Evolutionary conservation across 1,139 yeast species (phyloP), one percentile per base, ranked within the genome.

Genomic region (Lodderomyces pseudojiufengensis): DNA sequence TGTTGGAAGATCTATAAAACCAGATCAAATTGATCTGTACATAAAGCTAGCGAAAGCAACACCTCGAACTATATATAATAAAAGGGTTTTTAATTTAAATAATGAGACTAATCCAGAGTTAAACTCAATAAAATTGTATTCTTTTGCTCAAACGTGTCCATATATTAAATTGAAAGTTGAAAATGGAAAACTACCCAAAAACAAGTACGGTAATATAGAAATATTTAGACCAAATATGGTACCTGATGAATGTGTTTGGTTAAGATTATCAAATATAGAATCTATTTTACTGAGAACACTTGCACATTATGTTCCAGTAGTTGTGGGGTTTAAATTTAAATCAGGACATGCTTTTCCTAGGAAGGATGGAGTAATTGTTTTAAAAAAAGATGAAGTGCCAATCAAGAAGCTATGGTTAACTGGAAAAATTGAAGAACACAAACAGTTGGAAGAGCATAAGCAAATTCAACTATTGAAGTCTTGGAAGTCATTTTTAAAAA

Each of bases 151-250:
- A 45, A 65, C 70, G 0, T 54, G 65, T 29, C 50, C 59, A 0
- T 63, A 53, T 37, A 49, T 55, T 4, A 55, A 48, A 21, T 44
- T 41, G 26, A 31, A 39, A 30, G 45, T 58, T 0, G 23, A 28
- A 0, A 33, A 40, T 15, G 29, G 45, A 27, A 55, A 50, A 0
- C 24, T 27, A 9, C 70, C 70, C 0, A 45, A 49, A 30, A 65
- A 65, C 38, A 44, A 52, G 38, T 64, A 50, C 41, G 69, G 70
- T 0, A 63, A 64, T 39, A 50, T 65, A 12, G 72, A 65, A 39
- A 53, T 65, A 2, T 65, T 45, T 37, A 51, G 52, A 20, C 48
- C 46, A 1, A 46, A 50, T 24, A 65, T 65, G 72, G 46, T 63
- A 22, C 72, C 72, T 1, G 51, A 54, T 4, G 51, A 42, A 1